phyloP scores from a whole-genome alignment of 1,139 yeast genomes.

The Geotrichum citri-aurantii region DNA sequence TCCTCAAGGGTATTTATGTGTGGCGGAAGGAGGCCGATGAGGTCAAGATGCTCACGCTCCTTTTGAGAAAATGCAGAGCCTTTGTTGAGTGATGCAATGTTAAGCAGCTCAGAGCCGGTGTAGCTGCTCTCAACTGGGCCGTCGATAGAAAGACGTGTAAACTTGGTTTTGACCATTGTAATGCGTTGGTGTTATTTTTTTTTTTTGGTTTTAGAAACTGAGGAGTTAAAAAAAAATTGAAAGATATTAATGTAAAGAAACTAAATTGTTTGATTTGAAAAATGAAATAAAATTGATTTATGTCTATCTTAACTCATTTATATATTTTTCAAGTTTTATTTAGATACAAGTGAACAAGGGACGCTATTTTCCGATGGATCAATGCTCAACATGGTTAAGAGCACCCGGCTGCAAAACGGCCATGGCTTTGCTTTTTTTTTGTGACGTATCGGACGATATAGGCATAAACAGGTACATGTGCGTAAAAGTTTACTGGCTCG shows the following conservation, averaged over 20 bases:
- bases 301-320: not conserved
- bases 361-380: not conserved
- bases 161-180: conserved; percentile 19
- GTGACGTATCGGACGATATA: no score
- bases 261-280: not conserved
- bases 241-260: not conserved
- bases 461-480: no score
- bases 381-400: not conserved
- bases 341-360: not conserved
- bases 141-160: conserved; percentile 65
- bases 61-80: conserved; percentile 86
- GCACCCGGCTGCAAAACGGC: no score
- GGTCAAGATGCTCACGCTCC: conserved; percentile 77
- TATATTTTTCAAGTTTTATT: not conserved
- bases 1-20: conserved; percentile 72
- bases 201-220: not conserved
- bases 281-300: not conserved
- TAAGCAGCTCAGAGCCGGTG: conserved; percentile 43
- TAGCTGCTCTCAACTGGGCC: conserved; percentile 80
- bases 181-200: not conserved
- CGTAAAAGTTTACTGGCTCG: no score
- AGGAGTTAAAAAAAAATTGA: not conserved
- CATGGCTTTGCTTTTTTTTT: no score
- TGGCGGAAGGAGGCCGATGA: conserved; percentile 77
- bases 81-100: conserved; percentile 82